phyloP scores from a whole-genome alignment of 2,329 filamentous ascomycete species.

The Rhexocercosporidium sp. region DNA sequence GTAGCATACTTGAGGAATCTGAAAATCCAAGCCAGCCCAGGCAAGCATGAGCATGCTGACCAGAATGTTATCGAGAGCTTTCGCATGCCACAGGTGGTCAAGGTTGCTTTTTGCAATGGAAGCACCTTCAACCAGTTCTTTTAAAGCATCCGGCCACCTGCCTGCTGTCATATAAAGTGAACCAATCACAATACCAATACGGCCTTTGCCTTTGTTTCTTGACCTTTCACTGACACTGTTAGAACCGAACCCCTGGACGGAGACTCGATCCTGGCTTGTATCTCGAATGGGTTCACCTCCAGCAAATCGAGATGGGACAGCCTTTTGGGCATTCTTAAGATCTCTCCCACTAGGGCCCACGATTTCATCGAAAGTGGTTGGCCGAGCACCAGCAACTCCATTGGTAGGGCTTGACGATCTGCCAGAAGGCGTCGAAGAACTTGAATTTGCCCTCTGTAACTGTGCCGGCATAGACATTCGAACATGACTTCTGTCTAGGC shows the following conservation, averaged over 20 bases:
- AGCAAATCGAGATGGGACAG: constrained; percentile 30
- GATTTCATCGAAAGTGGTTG: constrained; percentile 38
- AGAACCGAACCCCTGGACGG: constrained; percentile 73
- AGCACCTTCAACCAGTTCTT: constrained; percentile 81
- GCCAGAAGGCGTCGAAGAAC: constrained; percentile 35
- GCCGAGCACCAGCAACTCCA: constrained; percentile 23
- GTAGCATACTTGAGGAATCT: constrained; percentile 64
- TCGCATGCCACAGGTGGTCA: constrained; percentile 97
- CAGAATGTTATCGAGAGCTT: constrained; percentile 87
- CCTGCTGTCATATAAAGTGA: constrained; percentile 88
- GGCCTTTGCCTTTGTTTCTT: constrained; percentile 80
- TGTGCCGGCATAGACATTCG: constrained; percentile 82
- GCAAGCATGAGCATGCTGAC: constrained; percentile 82
- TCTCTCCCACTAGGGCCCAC: constrained; percentile 25
- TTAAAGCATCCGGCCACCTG: constrained; percentile 86
- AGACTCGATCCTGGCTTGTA: constrained; percentile 55
- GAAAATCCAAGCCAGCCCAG: constrained; percentile 84
- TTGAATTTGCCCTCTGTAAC: constrained; percentile 44
- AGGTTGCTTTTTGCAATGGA: constrained; percentile 77
- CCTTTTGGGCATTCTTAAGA: constrained; percentile 23
- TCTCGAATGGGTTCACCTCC: constrained; percentile 32
- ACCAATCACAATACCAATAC: constrained; percentile 79
- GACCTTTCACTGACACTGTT: constrained; percentile 76
- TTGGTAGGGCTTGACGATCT: constrained; percentile 47
- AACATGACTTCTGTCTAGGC: constrained; percentile 63